phyloP scores from a whole-genome alignment of 768 basidiomycete genomes.

The Leccinum fibrillosum region DNA sequence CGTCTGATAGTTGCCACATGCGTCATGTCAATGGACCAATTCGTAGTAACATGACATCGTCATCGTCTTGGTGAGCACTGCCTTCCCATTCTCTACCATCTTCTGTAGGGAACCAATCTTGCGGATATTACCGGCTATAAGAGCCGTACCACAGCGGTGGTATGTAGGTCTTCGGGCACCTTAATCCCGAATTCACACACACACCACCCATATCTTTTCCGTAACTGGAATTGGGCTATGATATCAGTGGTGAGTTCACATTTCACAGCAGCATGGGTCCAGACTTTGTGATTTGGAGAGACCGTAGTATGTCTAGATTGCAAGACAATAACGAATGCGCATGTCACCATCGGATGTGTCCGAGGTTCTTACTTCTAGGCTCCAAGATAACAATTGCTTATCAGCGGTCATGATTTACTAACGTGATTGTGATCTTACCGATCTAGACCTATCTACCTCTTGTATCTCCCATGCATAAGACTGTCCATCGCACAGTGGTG shows the following conservation, averaged over 20 bases:
- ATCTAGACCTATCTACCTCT: background rate
- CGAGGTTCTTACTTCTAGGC: background rate
- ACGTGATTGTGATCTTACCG: constrained; percentile 5
- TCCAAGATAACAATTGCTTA: background rate
- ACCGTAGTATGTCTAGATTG: background rate
- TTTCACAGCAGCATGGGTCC: background rate
- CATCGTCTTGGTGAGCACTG: background rate
- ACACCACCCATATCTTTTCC: background rate
- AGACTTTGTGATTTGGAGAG: background rate
- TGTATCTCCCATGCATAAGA: background rate
- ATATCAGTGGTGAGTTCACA: background rate
- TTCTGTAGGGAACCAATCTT: background rate
- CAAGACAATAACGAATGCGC: background rate
- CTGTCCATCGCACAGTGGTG: background rate
- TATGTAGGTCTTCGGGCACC: background rate
- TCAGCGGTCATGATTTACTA: background rate
- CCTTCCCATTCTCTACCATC: no score
- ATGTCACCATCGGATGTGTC: background rate
- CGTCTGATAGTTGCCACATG: background rate
- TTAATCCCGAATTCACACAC: background rate
- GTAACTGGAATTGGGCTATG: background rate
- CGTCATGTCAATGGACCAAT: background rate
- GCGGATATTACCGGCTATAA: background rate
- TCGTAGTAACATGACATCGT: background rate
- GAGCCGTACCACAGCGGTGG: background rate